Base-by-base conservation (phyloP, 1,139 yeast species). In the Scheffersomyces cryptocercus region DNA sequence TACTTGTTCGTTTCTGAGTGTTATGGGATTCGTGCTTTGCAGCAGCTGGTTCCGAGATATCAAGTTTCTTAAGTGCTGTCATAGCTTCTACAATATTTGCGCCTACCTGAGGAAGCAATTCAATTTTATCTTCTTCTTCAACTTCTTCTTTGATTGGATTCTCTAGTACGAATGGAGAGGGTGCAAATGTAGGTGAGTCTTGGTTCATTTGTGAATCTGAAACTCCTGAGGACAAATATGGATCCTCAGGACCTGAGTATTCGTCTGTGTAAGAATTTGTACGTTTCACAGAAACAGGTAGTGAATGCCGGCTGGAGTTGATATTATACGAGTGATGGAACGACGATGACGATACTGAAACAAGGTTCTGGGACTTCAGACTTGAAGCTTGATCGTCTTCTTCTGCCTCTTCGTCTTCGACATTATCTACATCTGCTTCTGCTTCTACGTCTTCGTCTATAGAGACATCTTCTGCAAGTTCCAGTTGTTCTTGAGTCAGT, bases 191-290 rank as follows among this genome's bases (percentile, higher is more conserved):
- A 12, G 35, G 35, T 4, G 35, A 31, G 11, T 31, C 35, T 20
- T 31, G 35, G 9, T 20, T 20, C 5, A 31, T 11, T 14, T 29
- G 43, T 4, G 46, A 39, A 40, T 61, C 66, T 3, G 68, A 62
- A 2, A 51, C 39, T 6, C 60, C 65, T 2, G 63, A 58, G 0
- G 71, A 62, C 26, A 63, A 54, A 40, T 65, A 36, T 9, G 46
- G 38, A 28, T 50, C 53, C 13, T 53, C 58, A 5, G 46, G 40
- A 2, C 51, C 52, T 2, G 49, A 43, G 12, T 39, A 41, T 9
- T 47, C 49, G 30, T 37, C 40, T 32, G 40, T 39, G 9, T 31
- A 31, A 7, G 35, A 31, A 31, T 31, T 31, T 31, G 35, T 31
- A 11, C 35, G 15, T 20, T 31, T 31, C 20, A 31, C 35, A 5